These are phyloP conservation scores for Mycena indigotica DNA, from an alignment of 768 basidiomycete genomes.

Conservation along the genomic window DNA sequence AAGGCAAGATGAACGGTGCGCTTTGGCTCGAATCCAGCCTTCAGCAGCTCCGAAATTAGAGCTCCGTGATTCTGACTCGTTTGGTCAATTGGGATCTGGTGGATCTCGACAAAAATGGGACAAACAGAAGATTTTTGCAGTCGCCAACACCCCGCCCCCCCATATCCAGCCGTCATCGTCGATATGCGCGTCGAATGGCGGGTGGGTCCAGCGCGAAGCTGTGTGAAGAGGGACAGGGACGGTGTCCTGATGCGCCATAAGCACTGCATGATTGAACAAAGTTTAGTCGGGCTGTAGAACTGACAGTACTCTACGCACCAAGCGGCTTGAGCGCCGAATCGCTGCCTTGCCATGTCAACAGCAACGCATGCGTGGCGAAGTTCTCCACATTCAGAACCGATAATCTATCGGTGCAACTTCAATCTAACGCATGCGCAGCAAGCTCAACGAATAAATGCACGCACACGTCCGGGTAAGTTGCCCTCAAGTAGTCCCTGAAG, in stretches of 20 bases:
- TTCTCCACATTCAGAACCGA: conserved; percentile 20
- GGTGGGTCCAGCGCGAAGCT: conserved; percentile 44
- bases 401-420: neutral
- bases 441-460: too few relatives aligned
- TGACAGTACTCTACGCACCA: conserved; percentile 32
- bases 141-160: conserved; percentile 54
- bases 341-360: conserved; percentile 59
- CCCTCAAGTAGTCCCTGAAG: conserved; percentile 40
- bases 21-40: conserved; percentile 10
- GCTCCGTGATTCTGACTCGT: conserved; percentile 1
- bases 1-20: conserved; percentile 14
- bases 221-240: conserved; percentile 52
- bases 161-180: conserved; percentile 45
- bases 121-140: conserved; percentile 15
- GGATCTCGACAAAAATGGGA: neutral
- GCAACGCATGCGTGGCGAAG: conserved; percentile 58
- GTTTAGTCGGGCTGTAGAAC: conserved; percentile 31
- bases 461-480: conserved; percentile 55
- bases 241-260: conserved; percentile 39
- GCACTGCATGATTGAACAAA: conserved; percentile 16
- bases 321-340: conserved; percentile 50
- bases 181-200: conserved; percentile 49
- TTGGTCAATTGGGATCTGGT: too few relatives aligned
- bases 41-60: conserved; percentile 10
- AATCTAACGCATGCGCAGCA: neutral